A percentile compares a stretch with the other conserved stretches of the same genome.
Conservation (phyloP, 2,329 filamentous ascomycete genomes). For the Zarea fungicola region DNA sequence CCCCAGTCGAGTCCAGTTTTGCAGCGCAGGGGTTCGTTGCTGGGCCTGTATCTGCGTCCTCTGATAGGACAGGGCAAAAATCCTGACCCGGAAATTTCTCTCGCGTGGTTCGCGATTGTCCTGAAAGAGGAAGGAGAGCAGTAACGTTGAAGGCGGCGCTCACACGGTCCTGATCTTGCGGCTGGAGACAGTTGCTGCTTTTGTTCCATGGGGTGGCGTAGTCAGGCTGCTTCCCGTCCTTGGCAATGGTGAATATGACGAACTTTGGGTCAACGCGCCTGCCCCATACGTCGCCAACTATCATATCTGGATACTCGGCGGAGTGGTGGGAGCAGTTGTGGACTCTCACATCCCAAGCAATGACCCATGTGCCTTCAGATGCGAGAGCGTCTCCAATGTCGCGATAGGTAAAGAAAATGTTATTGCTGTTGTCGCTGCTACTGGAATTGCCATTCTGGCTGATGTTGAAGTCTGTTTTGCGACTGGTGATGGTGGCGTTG, state of each 20-base stretch:
- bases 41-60: not conserved
- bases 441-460: no score
- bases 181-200: not conserved
- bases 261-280: not conserved
- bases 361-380: slow-evolving; percentile 1
- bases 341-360: not conserved
- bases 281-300: not conserved
- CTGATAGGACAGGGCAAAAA: not conserved
- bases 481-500: not conserved
- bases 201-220: not conserved
- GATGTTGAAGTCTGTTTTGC: not conserved
- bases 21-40: not conserved
- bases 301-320: not conserved
- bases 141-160: slow-evolving; percentile 4
- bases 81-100: not conserved
- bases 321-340: slow-evolving; percentile 1
- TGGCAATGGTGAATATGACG: not conserved
- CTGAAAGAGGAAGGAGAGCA: not conserved
- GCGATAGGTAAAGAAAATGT: not conserved
- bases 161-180: not conserved
- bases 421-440: not conserved
- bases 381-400: not conserved
- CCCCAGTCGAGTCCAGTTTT: not conserved
- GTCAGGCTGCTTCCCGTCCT: slow-evolving; percentile 1
- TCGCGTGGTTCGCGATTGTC: not conserved